phyloP scores from a whole-genome alignment of 1,284 basidiomycete species.

The Irpex sp. region DNA sequence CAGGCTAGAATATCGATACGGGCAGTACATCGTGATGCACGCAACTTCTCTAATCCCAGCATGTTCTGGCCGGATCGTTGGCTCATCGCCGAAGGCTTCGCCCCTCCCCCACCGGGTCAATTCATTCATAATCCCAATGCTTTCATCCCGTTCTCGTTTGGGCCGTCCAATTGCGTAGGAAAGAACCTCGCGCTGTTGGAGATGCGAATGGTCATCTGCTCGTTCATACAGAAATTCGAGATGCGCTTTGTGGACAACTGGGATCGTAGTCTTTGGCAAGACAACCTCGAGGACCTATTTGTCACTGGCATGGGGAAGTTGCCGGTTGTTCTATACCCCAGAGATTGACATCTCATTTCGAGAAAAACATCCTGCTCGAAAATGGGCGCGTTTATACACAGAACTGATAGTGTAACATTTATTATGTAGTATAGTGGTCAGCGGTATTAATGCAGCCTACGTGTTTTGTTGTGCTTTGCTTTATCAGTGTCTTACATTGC shows the following conservation, averaged over 20 bases:
- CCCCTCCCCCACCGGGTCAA: not conserved
- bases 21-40: conserved; percentile 27
- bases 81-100: conserved; percentile 16
- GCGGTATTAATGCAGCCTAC: too few relatives aligned
- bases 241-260: conserved; percentile 21
- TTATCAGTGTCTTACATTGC: too few relatives aligned
- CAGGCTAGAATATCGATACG: conserved; percentile 23
- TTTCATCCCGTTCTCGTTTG: conserved; percentile 28
- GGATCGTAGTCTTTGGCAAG: conserved; percentile 20
- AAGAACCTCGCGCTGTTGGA: conserved; percentile 30
- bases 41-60: conserved; percentile 27
- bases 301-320: conserved; percentile 20
- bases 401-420: too few relatives aligned
- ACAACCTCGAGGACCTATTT: conserved; percentile 21
- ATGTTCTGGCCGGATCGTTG: conserved; percentile 31
- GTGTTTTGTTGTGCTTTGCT: too few relatives aligned
- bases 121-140: conserved; percentile 13
- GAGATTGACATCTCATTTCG: not conserved
- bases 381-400: too few relatives aligned
- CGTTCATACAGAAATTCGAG: conserved; percentile 25
- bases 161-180: conserved; percentile 30
- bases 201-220: conserved; percentile 25
- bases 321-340: conserved; percentile 12
- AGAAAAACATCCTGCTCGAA: too few relatives aligned
- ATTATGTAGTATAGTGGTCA: too few relatives aligned